phyloP scores from a whole-genome alignment of 208 protist species.

The Trichomonas tenax region DNA sequence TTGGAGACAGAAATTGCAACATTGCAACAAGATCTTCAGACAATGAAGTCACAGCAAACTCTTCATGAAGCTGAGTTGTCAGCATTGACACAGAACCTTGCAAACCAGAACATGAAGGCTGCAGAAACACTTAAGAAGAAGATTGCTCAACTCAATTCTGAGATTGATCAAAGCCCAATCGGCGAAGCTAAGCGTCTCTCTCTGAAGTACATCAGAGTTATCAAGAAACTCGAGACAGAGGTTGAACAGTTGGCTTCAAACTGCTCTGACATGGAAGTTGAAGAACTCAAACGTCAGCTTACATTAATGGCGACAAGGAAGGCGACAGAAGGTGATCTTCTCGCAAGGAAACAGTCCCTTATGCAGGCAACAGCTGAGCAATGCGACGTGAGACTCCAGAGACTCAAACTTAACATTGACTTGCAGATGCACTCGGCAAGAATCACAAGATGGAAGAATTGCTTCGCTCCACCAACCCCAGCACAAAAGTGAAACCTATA shows the following conservation, averaged over 20 bases:
- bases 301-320: neutral
- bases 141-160: neutral
- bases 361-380: constrained; percentile 6
- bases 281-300: neutral
- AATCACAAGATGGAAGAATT: neutral
- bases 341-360: neutral
- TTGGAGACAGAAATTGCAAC: too few species aligned
- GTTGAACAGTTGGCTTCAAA: neutral
- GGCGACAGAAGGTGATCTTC: neutral
- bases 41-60: neutral
- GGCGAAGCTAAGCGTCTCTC: neutral
- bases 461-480: neutral
- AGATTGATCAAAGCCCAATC: neutral
- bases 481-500: too few species aligned
- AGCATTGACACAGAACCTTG: neutral
- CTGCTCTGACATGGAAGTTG: neutral
- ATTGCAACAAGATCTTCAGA: neutral
- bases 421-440: neutral
- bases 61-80: neutral
- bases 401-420: neutral
- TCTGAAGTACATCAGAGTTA: neutral
- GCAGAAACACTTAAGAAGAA: neutral
- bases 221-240: neutral
- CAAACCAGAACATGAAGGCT: neutral
- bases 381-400: neutral